A percentile compares a stretch with the other conserved stretches of the same genome.
Evolutionary conservation across 306 rosid species (phyloP).

Genomic region (Arachis stenosperma): DNA sequence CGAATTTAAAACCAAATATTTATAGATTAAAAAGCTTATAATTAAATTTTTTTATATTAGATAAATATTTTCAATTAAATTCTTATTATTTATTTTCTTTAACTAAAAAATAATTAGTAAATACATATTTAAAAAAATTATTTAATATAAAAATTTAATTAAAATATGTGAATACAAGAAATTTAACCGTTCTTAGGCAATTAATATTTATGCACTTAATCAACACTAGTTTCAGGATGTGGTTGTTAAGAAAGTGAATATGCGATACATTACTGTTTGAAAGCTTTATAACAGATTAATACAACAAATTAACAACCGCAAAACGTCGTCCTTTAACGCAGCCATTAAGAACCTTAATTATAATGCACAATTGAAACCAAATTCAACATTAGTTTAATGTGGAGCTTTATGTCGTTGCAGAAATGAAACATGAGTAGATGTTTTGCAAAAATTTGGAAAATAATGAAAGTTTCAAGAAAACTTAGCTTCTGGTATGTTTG

Average conservation of each 20-base stretch:
- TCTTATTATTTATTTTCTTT: too few relatives aligned
- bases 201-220: too few relatives aligned
- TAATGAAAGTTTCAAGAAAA: neutral
- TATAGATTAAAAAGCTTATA: too few relatives aligned
- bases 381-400: neutral
- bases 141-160: too few relatives aligned
- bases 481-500: too few relatives aligned
- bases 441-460: conserved; percentile 5
- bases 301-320: neutral
- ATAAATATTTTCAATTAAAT: too few relatives aligned
- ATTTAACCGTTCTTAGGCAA: neutral
- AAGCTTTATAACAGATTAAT: neutral
- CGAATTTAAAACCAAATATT: too few relatives aligned
- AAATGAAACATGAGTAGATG: neutral
- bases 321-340: neutral
- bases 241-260: too few relatives aligned
- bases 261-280: neutral
- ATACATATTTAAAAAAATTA: too few relatives aligned
- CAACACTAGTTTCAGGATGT: too few relatives aligned
- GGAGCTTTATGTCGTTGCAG: neutral
- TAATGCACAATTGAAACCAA: neutral
- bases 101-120: too few relatives aligned
- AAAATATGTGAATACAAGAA: neutral
- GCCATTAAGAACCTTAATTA: neutral
- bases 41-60: too few relatives aligned